These are phyloP conservation scores for Neocatenulostroma microsporum DNA, from an alignment of 2,329 filamentous ascomycete species.

Conservation along the genomic window DNA sequence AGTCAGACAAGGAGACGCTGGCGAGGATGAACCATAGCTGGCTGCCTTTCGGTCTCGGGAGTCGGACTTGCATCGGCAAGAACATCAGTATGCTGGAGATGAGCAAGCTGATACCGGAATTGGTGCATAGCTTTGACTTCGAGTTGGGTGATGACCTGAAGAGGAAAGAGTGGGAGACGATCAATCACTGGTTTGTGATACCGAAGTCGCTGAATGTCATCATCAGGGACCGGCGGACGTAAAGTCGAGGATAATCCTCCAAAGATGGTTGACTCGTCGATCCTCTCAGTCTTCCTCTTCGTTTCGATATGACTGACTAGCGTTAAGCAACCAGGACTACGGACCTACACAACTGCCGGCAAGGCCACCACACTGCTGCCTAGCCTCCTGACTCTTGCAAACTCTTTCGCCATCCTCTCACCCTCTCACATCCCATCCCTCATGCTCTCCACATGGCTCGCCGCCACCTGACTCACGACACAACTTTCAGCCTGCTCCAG, in stretches of 20 bases:
- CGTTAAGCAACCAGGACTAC: too few relatives aligned
- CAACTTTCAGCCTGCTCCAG: too few relatives aligned
- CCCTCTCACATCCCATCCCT: too few relatives aligned
- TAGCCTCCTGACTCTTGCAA: too few relatives aligned
- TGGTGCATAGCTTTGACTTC: conserved; percentile 10
- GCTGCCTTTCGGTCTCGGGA: conserved; percentile 11
- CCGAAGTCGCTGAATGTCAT: conserved; percentile 2
- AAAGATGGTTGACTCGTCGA: too few relatives aligned
- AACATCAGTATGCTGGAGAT: conserved; percentile 15
- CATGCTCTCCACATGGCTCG: conserved; percentile 3
- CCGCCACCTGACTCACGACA: background rate
- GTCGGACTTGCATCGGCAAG: conserved; percentile 15
- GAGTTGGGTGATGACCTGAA: conserved; percentile 1
- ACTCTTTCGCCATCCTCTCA: too few relatives aligned
- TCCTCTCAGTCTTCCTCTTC: too few relatives aligned
- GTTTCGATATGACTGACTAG: too few relatives aligned
- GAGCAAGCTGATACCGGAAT: conserved; percentile 11
- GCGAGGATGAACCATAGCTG: background rate
- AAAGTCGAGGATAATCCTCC: too few relatives aligned
- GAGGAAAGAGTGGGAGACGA: conserved; percentile 3
- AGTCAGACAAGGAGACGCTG: conserved; percentile 6
- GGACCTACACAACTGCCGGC: too few relatives aligned
- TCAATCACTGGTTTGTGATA: conserved; percentile 13
- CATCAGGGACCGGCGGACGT: too few relatives aligned
- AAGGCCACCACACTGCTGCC: too few relatives aligned